Evolutionary conservation across 805 yeast genomes (phyloP).

Genomic region (Metschnikowia arizonensis): DNA sequence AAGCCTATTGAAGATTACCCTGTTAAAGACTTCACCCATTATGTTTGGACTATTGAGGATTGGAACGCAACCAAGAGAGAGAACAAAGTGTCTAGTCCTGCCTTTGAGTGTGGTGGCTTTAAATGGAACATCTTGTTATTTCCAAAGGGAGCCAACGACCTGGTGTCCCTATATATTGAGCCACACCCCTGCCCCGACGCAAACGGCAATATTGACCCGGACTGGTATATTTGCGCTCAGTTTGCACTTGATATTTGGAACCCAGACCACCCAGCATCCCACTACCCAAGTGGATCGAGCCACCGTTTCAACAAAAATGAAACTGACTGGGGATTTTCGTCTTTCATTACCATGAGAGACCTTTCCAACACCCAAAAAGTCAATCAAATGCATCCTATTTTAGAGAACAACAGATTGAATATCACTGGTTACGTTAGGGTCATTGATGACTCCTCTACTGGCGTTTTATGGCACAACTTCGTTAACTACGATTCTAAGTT

Average conservation of each 20-base stretch:
- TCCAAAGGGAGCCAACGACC: conserved; percentile 65
- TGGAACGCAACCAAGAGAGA: conserved; percentile 41
- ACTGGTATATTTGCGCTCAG: conserved; percentile 90
- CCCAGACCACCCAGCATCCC: conserved; percentile 63
- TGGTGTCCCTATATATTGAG: conserved; percentile 73
- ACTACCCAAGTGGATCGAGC: conserved; percentile 57
- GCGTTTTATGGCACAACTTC: conserved; percentile 91
- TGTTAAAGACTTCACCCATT: conserved; percentile 27
- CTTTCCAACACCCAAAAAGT: conserved; percentile 26
- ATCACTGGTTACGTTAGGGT: conserved; percentile 74
- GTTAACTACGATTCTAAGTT: conserved; percentile 79
- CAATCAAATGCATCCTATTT: conserved; percentile 30
- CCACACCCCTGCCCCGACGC: conserved; percentile 50
- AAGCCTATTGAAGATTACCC: conserved; percentile 41
- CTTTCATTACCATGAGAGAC: conserved; percentile 48
- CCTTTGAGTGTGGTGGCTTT: conserved; percentile 55
- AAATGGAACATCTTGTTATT: conserved; percentile 71
- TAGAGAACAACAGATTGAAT: conserved; percentile 57
- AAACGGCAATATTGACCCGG: conserved; percentile 26
- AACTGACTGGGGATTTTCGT: conserved; percentile 95
- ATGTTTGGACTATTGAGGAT: conserved; percentile 49
- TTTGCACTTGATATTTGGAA: conserved; percentile 83
- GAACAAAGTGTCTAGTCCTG: conserved; percentile 44
- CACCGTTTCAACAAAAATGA: conserved; percentile 75
- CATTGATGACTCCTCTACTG: conserved; percentile 81